Conservation (phyloP, 208 protist genomes). For the Trichomonas gallinae region DNA sequence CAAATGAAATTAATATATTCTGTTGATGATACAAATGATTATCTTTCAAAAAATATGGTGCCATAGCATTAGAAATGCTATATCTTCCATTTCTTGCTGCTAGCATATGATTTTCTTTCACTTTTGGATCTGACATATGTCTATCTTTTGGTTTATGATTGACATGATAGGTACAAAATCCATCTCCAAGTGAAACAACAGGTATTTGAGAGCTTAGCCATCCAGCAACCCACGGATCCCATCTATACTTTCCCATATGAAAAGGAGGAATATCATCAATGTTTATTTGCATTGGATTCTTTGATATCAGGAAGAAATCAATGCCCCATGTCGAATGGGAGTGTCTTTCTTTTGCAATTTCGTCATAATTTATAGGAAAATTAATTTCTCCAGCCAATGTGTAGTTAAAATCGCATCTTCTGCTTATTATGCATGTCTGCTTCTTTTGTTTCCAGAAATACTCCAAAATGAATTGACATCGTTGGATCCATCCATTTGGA, state of each 20-base stretch:
- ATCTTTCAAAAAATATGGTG: not conserved
- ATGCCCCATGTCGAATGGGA: not conserved
- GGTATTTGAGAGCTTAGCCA: not conserved
- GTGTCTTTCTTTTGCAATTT: not conserved
- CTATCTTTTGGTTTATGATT: not conserved
- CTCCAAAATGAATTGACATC: not conserved
- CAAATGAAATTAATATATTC: not conserved
- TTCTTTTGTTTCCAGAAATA: not conserved
- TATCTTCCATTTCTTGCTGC: not conserved
- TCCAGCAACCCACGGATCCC: not conserved
- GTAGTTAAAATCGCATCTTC: not conserved
- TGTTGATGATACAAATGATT: not conserved
- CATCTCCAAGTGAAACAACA: not conserved
- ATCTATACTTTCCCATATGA: not conserved
- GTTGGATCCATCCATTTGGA: not conserved
- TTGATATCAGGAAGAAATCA: not conserved
- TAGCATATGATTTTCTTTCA: not conserved
- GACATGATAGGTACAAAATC: not conserved
- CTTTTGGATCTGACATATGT: not conserved
- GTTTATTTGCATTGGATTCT: not conserved
- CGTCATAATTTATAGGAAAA: not conserved
- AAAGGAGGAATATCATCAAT: constrained; percentile 11
- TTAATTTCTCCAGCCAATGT: not conserved
- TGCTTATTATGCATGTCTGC: not conserved
- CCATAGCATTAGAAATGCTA: not conserved